Conservation (phyloP, 176 grass and related monocot species). For the Alopecurus myosuroides region DNA sequence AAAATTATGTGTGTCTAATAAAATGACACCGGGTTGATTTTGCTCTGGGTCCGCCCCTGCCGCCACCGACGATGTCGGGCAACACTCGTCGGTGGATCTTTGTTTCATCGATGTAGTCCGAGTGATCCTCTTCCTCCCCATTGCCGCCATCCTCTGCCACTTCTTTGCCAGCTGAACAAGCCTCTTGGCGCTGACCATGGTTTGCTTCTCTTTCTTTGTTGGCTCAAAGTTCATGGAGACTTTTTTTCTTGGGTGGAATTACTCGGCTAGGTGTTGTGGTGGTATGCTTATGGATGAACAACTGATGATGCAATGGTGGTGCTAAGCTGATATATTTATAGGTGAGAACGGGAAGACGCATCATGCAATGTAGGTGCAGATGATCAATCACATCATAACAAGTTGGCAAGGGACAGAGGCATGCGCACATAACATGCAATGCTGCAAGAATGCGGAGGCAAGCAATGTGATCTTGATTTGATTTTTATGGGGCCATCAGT, state of each 20-base stretch:
- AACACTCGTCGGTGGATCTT: too few relatives aligned
- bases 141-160: conserved; percentile 37
- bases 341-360: background rate
- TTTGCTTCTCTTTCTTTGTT: background rate
- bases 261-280: background rate
- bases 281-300: conserved; percentile 12
- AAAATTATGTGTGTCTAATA: too few relatives aligned
- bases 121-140: background rate
- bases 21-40: too few relatives aligned
- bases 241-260: background rate
- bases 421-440: conserved; percentile 29
- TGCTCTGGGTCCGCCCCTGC: too few relatives aligned
- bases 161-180: conserved; percentile 34
- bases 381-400: background rate
- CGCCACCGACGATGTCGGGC: too few relatives aligned
- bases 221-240: background rate
- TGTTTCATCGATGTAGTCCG: too few relatives aligned
- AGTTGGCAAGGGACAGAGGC: conserved; percentile 11
- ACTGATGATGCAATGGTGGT: background rate
- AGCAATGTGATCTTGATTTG: conserved; percentile 1
- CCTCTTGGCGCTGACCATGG: conserved; percentile 30
- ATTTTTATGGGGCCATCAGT: background rate
- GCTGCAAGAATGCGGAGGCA: background rate
- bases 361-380: background rate
- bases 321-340: conserved; percentile 26